Evolutionary conservation across 176 grass and related monocot species (phyloP).

Genomic region (Oryza longistaminata): DNA sequence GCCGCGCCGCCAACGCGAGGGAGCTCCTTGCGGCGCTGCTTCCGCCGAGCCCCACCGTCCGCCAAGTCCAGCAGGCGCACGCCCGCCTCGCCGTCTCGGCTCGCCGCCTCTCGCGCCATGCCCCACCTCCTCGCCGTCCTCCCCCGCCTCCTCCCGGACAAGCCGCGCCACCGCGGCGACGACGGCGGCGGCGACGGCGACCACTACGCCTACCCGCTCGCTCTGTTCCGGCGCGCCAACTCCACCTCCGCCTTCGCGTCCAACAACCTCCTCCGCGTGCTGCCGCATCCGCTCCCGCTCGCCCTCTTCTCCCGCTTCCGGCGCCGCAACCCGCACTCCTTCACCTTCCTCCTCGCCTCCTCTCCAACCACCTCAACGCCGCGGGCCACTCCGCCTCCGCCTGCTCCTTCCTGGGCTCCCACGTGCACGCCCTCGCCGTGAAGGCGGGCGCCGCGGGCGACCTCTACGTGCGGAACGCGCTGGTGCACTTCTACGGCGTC

Average conservation of each 20-base stretch:
- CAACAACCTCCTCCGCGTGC: conserved; percentile 70
- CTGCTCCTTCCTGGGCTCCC: conserved; percentile 38
- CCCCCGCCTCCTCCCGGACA: conserved; percentile 30
- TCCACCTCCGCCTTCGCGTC: conserved; percentile 53
- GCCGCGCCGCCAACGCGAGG: conserved; percentile 12
- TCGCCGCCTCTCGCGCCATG: conserved; percentile 47
- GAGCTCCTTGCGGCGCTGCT: conserved; percentile 42
- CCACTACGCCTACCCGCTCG: conserved; percentile 33
- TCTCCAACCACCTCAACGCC: conserved; percentile 54
- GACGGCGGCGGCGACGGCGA: background rate
- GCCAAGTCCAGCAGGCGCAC: conserved; percentile 63
- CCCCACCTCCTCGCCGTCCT: conserved; percentile 49
- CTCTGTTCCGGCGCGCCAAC: conserved; percentile 34
- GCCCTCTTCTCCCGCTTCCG: conserved; percentile 51
- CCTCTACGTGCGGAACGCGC: conserved; percentile 63
- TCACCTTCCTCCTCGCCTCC: conserved; percentile 59
- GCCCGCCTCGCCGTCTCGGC: conserved; percentile 60
- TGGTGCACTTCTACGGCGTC: conserved; percentile 58
- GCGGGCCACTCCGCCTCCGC: background rate
- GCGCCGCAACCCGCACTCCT: conserved; percentile 45
- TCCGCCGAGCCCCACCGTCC: conserved; percentile 33
- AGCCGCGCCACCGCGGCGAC: no score
- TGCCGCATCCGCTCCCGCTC: conserved; percentile 49
- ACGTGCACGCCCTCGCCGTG: conserved; percentile 57
- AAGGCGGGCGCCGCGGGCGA: conserved; percentile 57